Evolutionary conservation across 2,329 filamentous ascomycete genomes (phyloP).

Genomic region (Pezicula radicicola): DNA sequence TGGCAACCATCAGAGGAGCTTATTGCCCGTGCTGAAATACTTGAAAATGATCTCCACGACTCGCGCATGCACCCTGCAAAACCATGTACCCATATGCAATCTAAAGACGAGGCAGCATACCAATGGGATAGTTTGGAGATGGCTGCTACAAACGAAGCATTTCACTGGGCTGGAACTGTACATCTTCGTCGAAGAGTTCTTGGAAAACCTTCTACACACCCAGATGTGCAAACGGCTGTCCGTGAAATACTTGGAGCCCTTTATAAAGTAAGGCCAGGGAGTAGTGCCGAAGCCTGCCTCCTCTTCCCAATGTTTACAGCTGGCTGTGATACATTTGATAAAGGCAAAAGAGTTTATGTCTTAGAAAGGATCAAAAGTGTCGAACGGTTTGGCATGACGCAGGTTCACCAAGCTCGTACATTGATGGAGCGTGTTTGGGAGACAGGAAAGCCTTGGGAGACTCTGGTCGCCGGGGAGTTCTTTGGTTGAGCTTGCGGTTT

Average conservation of each 20-base stretch:
- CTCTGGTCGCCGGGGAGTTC: conserved; percentile 40
- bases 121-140: conserved; percentile 62
- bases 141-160: conserved; percentile 71
- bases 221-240: conserved; percentile 61
- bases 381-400: conserved; percentile 73
- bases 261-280: conserved; percentile 58
- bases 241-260: conserved; percentile 61
- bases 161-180: conserved; percentile 75
- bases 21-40: conserved; percentile 51
- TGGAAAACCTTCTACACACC: conserved; percentile 53
- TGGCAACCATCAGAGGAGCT: conserved; percentile 58
- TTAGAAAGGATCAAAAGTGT: conserved; percentile 63
- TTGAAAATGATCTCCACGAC: conserved; percentile 60
- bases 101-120: conserved; percentile 43
- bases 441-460: conserved; percentile 66
- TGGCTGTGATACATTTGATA: conserved; percentile 66
- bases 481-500: conserved; percentile 19
- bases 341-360: conserved; percentile 55
- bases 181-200: conserved; percentile 74
- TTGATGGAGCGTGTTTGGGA: conserved; percentile 70
- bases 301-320: conserved; percentile 83
- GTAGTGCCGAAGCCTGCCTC: conserved; percentile 70
- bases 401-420: conserved; percentile 61
- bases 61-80: conserved; percentile 42
- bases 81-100: conserved; percentile 40